These are phyloP conservation scores for Myriosclerotinia curreyana DNA, from an alignment of 2,329 filamentous ascomycete genomes.

Conservation along the genomic window DNA sequence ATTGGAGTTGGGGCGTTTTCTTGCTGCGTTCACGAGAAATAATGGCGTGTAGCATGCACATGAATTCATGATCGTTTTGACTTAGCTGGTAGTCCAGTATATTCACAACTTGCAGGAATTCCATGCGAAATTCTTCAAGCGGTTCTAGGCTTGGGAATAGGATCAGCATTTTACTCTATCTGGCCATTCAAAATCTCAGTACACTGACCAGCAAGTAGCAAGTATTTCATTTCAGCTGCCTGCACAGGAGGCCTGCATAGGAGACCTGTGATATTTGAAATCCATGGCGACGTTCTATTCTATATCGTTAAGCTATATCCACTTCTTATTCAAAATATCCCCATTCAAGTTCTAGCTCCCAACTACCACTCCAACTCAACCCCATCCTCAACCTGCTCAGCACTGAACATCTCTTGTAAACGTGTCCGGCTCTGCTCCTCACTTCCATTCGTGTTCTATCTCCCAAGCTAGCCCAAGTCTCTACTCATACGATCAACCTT, in stretches of 20 bases:
- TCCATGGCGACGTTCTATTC: not conserved
- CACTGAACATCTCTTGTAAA: not conserved
- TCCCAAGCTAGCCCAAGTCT: too few species aligned
- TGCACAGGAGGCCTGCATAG: not conserved
- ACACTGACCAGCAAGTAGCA: not conserved
- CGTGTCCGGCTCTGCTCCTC: too few species aligned
- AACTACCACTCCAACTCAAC: not conserved
- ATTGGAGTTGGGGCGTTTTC: constrained; percentile 17
- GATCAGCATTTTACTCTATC: not conserved
- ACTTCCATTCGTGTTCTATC: not conserved
- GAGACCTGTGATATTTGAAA: not conserved
- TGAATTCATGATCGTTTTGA: constrained; percentile 5
- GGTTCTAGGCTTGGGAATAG: not conserved
- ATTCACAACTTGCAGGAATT: not conserved
- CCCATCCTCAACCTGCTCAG: not conserved
- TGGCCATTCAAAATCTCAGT: not conserved
- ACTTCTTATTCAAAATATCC: not conserved
- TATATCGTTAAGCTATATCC: not conserved
- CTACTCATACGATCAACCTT: not conserved
- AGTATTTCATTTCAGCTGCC: not conserved
- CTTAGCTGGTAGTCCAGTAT: constrained; percentile 19
- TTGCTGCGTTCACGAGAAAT: not conserved
- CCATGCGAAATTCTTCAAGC: not conserved
- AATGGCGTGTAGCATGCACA: not conserved
- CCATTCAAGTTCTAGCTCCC: not conserved